phyloP scores from a whole-genome alignment of 768 basidiomycete species.

The Phaffia australis region DNA sequence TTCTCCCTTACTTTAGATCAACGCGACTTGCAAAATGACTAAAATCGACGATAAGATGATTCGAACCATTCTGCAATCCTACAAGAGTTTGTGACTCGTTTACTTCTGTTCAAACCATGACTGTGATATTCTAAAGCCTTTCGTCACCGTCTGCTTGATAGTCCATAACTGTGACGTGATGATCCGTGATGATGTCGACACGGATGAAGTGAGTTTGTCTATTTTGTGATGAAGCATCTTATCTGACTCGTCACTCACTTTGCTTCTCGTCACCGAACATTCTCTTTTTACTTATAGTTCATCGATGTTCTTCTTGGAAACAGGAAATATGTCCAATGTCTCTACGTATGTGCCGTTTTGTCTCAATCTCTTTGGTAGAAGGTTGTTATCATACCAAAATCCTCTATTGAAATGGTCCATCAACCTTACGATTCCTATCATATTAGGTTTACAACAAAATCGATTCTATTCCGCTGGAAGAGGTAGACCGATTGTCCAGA shows the following conservation, averaged over 20 bases:
- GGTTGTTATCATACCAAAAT: constrained; percentile 4
- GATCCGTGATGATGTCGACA: constrained; percentile 84
- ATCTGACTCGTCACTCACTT: too few species aligned
- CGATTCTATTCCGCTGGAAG: constrained; percentile 48
- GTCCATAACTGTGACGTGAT: constrained; percentile 74
- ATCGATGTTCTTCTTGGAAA: constrained; percentile 93
- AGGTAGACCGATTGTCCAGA: constrained; percentile 69
- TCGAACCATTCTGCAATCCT: constrained; percentile 78
- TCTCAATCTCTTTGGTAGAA: constrained; percentile 13
- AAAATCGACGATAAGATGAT: constrained; percentile 93
- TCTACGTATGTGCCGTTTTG: constrained; percentile 42
- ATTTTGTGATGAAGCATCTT: too few species aligned
- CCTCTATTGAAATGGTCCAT: background rate
- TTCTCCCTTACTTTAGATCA: constrained; percentile 48
- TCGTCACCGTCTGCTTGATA: constrained; percentile 2
- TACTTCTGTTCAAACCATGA: background rate
- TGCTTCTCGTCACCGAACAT: constrained; percentile 65
- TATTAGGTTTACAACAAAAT: constrained; percentile 81
- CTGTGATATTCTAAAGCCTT: background rate
- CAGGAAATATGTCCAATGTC: constrained; percentile 91
- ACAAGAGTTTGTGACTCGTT: constrained; percentile 51
- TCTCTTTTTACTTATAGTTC: constrained; percentile 41
- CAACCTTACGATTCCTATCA: background rate
- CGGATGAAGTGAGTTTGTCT: background rate
- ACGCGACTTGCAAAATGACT: constrained; percentile 83